A percentile compares a stretch with the other conserved stretches of the same genome.
phyloP scores from a whole-genome alignment of 805 yeast species.

The Kazachstania kunashirensis region DNA sequence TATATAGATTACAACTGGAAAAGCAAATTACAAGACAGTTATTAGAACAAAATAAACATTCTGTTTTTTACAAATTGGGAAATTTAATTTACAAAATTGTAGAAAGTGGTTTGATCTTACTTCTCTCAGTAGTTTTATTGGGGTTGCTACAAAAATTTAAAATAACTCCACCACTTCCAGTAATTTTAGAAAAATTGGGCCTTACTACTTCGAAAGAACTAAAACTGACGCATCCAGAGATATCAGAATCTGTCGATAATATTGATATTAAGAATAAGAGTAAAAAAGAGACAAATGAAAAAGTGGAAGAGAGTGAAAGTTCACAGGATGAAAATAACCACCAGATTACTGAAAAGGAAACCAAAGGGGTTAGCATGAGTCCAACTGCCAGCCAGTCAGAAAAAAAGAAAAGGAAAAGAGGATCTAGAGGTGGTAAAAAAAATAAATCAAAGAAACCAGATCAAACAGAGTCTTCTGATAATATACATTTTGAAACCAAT shows the following conservation, averaged over 20 bases:
- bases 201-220: slow-evolving; percentile 6
- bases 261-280: not conserved
- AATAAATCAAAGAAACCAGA: slow-evolving; percentile 20
- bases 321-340: not conserved
- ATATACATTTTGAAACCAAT: slow-evolving; percentile 19
- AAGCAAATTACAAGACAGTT: slow-evolving; percentile 22
- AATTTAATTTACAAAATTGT: slow-evolving; percentile 28
- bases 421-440: slow-evolving; percentile 75
- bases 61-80: slow-evolving; percentile 16
- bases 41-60: slow-evolving; percentile 9
- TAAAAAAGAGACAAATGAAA: not conserved
- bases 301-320: not conserved
- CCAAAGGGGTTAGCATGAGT: too few relatives aligned
- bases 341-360: not conserved
- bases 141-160: slow-evolving; percentile 25
- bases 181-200: slow-evolving; percentile 28
- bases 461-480: slow-evolving; percentile 2
- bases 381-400: slow-evolving; percentile 6
- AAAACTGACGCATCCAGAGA: slow-evolving; percentile 8
- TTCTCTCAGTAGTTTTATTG: slow-evolving; percentile 25
- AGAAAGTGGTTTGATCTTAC: slow-evolving; percentile 34
- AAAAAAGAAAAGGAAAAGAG: slow-evolving; percentile 61
- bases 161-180: slow-evolving; percentile 28
- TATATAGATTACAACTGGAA: slow-evolving; percentile 18
- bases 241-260: too few relatives aligned